Percentiles rank a stretch among this genome's conserved stretches.
These are phyloP conservation scores for thale cress (Arabidopsis thaliana) DNA, from an alignment of 345 rosid species.

Conservation along the genomic window DNA sequence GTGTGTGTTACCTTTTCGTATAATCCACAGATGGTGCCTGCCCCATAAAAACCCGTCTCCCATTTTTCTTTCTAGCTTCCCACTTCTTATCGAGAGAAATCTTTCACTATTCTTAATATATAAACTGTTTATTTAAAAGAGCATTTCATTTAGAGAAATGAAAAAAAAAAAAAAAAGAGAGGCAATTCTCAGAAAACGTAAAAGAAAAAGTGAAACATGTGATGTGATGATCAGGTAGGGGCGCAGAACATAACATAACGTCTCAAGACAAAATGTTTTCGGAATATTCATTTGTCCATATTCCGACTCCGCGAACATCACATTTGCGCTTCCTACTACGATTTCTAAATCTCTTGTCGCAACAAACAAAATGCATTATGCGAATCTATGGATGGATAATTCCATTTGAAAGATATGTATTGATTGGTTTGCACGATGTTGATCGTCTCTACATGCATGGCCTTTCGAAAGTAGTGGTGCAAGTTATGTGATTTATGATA, in stretches of 20 bases:
- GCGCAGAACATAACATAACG: neutral
- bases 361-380: conserved; percentile 25
- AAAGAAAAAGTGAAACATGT: conserved; percentile 37
- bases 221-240: conserved; percentile 43
- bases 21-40: conserved; percentile 44
- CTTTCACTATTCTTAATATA: conserved; percentile 17
- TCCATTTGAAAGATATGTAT: neutral
- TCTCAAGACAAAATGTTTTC: conserved; percentile 38
- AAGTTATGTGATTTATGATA: conserved; percentile 18
- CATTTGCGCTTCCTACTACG: conserved; percentile 20
- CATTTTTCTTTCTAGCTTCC: conserved; percentile 22
- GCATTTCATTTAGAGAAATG: neutral
- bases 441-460: conserved; percentile 23
- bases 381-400: neutral
- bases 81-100: conserved; percentile 22
- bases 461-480: conserved; percentile 31
- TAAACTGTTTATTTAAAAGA: conserved; percentile 14
- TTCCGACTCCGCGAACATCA: conserved; percentile 26
- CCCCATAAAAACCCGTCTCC: conserved; percentile 37
- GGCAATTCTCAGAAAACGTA: neutral
- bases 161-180: neutral
- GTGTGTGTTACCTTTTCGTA: conserved; percentile 34
- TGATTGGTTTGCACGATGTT: neutral
- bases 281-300: conserved; percentile 47
- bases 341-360: conserved; percentile 26